Percentiles rank a stretch among this genome's conserved stretches.
phyloP scores from a whole-genome alignment of 345 rosid genomes.

The Brassica rapa region DNA sequence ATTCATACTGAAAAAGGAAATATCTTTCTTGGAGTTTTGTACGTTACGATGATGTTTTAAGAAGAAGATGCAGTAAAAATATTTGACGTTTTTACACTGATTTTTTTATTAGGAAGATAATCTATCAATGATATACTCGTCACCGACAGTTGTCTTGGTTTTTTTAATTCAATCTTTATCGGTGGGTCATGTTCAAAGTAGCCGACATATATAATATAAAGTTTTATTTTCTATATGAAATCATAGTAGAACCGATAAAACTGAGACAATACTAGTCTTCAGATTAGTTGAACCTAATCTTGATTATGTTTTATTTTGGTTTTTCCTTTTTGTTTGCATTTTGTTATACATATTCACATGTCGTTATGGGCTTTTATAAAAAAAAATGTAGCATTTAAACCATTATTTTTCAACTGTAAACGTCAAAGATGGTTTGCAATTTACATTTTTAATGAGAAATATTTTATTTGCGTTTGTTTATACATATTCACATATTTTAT shows the following conservation, averaged over 20 bases:
- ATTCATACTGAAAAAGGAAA: neutral
- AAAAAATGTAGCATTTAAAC: neutral
- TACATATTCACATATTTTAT: too few relatives aligned
- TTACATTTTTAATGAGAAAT: neutral
- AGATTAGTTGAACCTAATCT: conserved; percentile 8
- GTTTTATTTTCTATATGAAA: too few relatives aligned
- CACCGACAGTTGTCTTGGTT: conserved; percentile 37
- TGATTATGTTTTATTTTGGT: neutral
- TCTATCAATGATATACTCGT: neutral
- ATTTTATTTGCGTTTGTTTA: too few relatives aligned
- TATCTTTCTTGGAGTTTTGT: neutral
- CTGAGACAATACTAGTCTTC: neutral
- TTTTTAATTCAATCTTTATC: neutral
- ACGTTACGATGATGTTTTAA: neutral
- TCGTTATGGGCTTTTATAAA: neutral
- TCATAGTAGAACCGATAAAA: conserved; percentile 15
- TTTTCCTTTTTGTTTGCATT: neutral
- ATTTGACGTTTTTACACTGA: neutral
- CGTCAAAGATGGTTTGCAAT: neutral
- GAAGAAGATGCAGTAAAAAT: neutral
- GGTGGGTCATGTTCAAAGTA: conserved; percentile 30
- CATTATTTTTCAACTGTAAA: neutral
- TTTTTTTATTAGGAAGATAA: neutral
- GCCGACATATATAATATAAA: conserved; percentile 18
- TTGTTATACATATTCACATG: neutral